Evolutionary conservation across 75 land plant genomes (phyloP), one percentile per base, ranked within the genome.

Genomic region (Pinus tabuliformis): DNA sequence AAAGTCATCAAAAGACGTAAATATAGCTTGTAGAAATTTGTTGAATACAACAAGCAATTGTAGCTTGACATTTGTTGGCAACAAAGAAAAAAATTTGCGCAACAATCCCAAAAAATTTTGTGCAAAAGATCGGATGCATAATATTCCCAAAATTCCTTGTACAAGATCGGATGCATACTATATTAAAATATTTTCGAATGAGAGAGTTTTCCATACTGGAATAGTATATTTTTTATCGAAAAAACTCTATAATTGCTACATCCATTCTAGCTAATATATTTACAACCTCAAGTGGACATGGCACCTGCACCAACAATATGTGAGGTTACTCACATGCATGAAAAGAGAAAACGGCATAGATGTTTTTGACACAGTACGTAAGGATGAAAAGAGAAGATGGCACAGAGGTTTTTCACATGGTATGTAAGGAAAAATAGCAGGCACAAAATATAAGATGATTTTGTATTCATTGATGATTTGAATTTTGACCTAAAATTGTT

Each of bases 241-340:
- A 57, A n/a, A n/a, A n/a, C n/a, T 97, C 98, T 74, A 97, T 91
- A 81, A 97, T 93, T 49, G 99, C 88, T 12, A 88, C 73, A 75
- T 95, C 99, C 59, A 95, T 87, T 80, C 99, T 97, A 76, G 98
- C 89, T 36, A 78, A 85, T 62, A 94, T 82, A 78, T 92, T 95
- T 13, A 91, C 74, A 16, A 97, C 85, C 57, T 94, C 95, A 78
- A 97, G 88, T 18, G 98, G 99, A 76, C 93, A 94, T 88, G 91
- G 97, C 37, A 97, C 99, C 98, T 97, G 98, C 59, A 95, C 98
- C 58, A n/a, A n/a, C n/a, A n/a, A n/a, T n/a, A n/a, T n/a, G n/a
- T n/a, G n/a, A n/a, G n/a, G n/a, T n/a, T n/a, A n/a, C n/a, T n/a
- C n/a, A n/a, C n/a, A n/a, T n/a, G n/a, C n/a, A n/a, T n/a, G n/a